Evolutionary conservation across 164 flowering plant species (phyloP).

Genomic region (Liriodendron chinense): DNA sequence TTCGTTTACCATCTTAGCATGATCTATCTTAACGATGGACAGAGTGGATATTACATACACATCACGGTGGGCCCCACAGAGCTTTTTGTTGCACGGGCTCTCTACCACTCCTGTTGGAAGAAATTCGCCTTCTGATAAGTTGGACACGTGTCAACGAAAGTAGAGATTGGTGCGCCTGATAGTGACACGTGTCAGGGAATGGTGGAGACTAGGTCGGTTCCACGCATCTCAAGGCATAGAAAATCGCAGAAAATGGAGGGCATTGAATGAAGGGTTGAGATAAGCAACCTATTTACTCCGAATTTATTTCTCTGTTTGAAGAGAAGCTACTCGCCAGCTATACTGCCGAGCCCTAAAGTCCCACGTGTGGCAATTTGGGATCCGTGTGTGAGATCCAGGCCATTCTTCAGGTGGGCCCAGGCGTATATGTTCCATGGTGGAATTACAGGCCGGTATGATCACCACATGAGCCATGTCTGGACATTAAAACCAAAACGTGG

Average conservation of each 20-base stretch:
- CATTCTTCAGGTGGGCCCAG: neutral
- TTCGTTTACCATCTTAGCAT: no score
- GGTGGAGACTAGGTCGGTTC: neutral
- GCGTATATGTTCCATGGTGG: neutral
- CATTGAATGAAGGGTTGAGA: neutral
- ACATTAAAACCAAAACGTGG: neutral
- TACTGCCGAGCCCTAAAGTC: neutral
- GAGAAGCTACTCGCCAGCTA: neutral
- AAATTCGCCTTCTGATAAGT: neutral
- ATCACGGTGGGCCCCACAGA: no score
- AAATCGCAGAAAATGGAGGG: neutral
- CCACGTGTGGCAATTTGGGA: neutral
- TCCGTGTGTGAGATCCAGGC: neutral
- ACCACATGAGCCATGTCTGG: no score
- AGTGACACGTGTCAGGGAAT: neutral
- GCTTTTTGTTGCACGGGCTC: no score
- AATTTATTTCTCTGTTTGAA: neutral
- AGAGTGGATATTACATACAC: no score
- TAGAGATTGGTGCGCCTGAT: neutral
- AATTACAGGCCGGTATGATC: neutral
- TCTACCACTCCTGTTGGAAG: no score
- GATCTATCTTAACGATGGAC: no score
- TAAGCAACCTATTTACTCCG: neutral
- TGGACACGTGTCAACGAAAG: neutral
- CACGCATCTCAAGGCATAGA: neutral